Conservation (phyloP, 257 asterid genomes). For the Verbascum thapsus region DNA sequence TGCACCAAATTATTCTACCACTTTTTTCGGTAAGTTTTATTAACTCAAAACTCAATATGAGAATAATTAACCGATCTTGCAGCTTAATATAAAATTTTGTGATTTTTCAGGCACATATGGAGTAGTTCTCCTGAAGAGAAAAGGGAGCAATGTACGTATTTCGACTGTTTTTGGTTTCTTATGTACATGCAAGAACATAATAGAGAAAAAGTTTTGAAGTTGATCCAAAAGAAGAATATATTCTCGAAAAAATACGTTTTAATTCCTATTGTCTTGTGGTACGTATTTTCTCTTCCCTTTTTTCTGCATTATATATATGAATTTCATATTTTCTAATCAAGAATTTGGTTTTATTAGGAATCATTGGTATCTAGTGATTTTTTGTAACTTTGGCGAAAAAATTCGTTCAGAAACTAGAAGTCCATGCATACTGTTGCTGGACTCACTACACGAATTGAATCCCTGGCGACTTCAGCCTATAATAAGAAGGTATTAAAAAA, state of each 20-base stretch:
- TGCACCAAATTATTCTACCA: neutral
- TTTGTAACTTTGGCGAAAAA: slow-evolving; percentile 58
- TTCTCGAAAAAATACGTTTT: slow-evolving; percentile 58
- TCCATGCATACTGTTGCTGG: slow-evolving; percentile 74
- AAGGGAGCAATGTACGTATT: slow-evolving; percentile 36
- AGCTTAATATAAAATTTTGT: neutral
- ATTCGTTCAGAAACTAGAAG: slow-evolving; percentile 32
- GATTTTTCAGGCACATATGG: slow-evolving; percentile 56
- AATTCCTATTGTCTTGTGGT: slow-evolving; percentile 73
- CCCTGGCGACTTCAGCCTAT: slow-evolving; percentile 50
- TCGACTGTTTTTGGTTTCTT: slow-evolving; percentile 63
- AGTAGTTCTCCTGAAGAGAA: slow-evolving; percentile 47
- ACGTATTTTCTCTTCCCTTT: slow-evolving; percentile 34
- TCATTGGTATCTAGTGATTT: slow-evolving; percentile 78
- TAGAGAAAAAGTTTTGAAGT: slow-evolving; percentile 45
- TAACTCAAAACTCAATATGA: neutral
- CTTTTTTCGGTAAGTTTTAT: neutral
- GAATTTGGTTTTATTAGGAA: slow-evolving; percentile 46
- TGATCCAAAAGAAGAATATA: slow-evolving; percentile 51
- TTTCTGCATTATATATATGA: neutral
- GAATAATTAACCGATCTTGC: neutral
- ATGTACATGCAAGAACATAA: slow-evolving; percentile 30
- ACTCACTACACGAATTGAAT: slow-evolving; percentile 51
- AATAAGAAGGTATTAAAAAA: slow-evolving; percentile 48
- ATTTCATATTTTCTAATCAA: neutral